Evolutionary conservation across 2,329 filamentous ascomycete genomes (phyloP), one percentile per base, ranked within the genome.

Genomic region (Escovopsis weberi): DNA sequence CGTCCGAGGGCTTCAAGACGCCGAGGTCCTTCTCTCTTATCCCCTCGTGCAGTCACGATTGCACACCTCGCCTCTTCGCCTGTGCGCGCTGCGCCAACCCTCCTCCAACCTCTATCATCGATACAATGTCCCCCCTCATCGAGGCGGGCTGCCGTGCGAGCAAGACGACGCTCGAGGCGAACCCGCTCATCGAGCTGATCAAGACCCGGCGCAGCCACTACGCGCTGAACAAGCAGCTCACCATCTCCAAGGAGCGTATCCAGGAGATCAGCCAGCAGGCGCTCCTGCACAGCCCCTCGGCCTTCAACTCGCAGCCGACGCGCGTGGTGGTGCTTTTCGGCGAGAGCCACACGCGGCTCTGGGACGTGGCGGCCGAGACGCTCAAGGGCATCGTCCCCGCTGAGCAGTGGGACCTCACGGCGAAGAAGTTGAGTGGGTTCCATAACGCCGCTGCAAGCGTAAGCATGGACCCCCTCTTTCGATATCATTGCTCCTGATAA

Each of bases 221-320:
- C 67, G 61, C 68, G 41, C 74, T 85, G 45, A 73, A 68, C 68
- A 80, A 81, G 64, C 64, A 74, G 47, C 69, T 80, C 26, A 56
- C 76, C 53, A 52, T 63, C 50, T 40, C 55, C 33, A 68, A 70
- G 51, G 60, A 65, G 43, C 69, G 73, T 55, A 68, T 88, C 61
- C 65, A 74, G 55, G 74, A 82, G 53, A 75, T 88, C 56, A 72
- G 79, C 59, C 65, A 70, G 59, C 60, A 75, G 51, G 69, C 77
- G 43, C 68, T 91, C 51, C 67, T 76, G 46, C 70, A 86, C 60
- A 71, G 81, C 2, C 88, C 88, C 36, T 82, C 76, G 41, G 78
- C 80, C 50, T 95, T 94, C 80, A 94, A 95, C 77, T 83, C 78
- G 36, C 88, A 94, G 69, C 78, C 78, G 51, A 82, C 84, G 51